Base-by-base conservation (phyloP, 371 early-diverging fungal species). In the Dichotomocladium elegans region DNA sequence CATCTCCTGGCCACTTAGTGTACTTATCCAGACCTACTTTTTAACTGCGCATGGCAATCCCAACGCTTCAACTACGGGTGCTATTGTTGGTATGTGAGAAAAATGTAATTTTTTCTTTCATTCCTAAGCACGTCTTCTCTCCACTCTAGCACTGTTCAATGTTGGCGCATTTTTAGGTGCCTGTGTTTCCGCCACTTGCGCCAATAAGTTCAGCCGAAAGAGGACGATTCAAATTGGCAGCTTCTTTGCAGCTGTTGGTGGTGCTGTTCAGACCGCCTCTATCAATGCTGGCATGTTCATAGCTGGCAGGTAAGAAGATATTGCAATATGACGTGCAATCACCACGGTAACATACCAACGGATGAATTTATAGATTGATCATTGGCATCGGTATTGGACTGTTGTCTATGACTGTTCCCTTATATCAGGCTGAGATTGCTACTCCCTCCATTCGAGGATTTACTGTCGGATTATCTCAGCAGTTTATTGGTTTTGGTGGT, bases 371-470 rank as follows among this genome's bases (percentile, higher is more conserved):
- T 11, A 52, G 76, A 47, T 63, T 75, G 26, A 48, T 75, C 43
- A 57, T 66, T 43, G 76, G 79, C 46, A 46, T 71, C 28, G 79
- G 79, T 21, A 75, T 73, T 33, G 69, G 62, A 27, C 50, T 69
- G 44, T 63, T 63, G 47, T 63, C 72, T 9, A 65, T 71, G 30
- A 61, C 68, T 22, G 68, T 68, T 42, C 78, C 78, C 21, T 60
- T 78, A 3, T 77, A 72, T 53, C 70, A 72, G 35, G 65, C 71
- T 2, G 78, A 78, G 50, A 53, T 77, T n/a, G 55, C 71, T 9
- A 67, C 70, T 42, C 76, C 78, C 9, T 48, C 51, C 9, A 59
- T 62, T 12, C 63, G 67, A 50, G 67, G 67, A 26, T 51, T 67
- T 29, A 56, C 60, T 8, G 62, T 60, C 43, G 67, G 67, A 60